Base-by-base conservation (phyloP, 768 basidiomycete species). In the Sarcomyxa edulis region DNA sequence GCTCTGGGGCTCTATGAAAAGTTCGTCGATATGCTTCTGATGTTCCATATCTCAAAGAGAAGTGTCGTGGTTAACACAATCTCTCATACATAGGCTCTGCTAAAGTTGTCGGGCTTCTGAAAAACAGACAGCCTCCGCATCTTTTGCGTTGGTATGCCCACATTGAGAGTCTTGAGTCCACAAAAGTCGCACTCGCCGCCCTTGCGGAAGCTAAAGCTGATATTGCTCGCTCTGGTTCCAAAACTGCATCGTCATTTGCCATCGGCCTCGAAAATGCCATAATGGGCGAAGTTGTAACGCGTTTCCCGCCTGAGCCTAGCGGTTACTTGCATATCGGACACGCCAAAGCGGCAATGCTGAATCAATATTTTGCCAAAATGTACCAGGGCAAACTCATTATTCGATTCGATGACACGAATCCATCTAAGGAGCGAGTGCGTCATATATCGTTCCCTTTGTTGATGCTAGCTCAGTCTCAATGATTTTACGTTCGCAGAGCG, bases 341-440 rank as follows among this genome's bases (percentile, higher is more conserved):
- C 53, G 75, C 84, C 2, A 91, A 92, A 54, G 95, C 95, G 21
- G 96, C 92, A 3, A 83, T 97, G 55, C 71, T 99, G 28, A 99
- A 99, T 56, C 85, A 96, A 59, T 94, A 95, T 65, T 94, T 99
- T 55, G 94, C 96, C 2, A 84, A 84, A 58, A 95, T 96, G 87
- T 99, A 99, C 68, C 74, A 94, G 46, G 96, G 96, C 29, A 93
- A 89, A 60, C 70, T 97, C 62, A 81, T 99, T 52, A 70, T 99
- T 45, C 84, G 96, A 2, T 99, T 98, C 51, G 96, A 99, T 60
- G 96, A 99, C 58, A 99, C 96, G 15, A 99, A 99, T 63, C 96
- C 96, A 12, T 77, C 81, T 24, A 98, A 98, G 61, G 96, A 99
- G 67, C 78, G 78, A 64, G 92, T 89, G 51, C 42, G 78, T 55